These are phyloP conservation scores for Peterozyma toletana DNA, from an alignment of 805 yeast genomes.

Conservation along the genomic window DNA sequence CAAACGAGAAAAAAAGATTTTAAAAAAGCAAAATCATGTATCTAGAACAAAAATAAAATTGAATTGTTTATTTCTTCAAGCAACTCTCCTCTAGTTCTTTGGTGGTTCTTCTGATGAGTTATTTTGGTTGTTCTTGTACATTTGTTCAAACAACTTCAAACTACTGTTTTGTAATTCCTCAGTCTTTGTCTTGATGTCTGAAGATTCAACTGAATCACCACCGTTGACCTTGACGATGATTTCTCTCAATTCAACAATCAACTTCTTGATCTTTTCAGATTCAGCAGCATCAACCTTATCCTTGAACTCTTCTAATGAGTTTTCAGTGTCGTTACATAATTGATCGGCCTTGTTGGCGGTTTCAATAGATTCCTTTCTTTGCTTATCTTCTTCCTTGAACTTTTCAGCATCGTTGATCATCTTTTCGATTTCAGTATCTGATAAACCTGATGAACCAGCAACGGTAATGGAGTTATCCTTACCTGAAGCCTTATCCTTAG, in stretches of 20 bases:
- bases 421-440: constrained; percentile 59
- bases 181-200: constrained; percentile 62
- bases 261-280: constrained; percentile 41
- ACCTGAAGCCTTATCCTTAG: constrained; percentile 73
- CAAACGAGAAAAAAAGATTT: too few relatives aligned
- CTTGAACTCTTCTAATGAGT: constrained; percentile 70
- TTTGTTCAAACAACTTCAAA: constrained; percentile 70
- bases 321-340: constrained; percentile 80
- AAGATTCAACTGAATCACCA: constrained; percentile 41
- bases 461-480: constrained; percentile 71
- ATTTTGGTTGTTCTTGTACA: constrained; percentile 32
- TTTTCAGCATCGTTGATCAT: constrained; percentile 62
- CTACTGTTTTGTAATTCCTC: constrained; percentile 72
- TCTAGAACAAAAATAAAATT: too few relatives aligned
- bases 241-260: constrained; percentile 56
- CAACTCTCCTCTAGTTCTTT: constrained; percentile 9
- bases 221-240: constrained; percentile 52
- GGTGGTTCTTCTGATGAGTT: constrained; percentile 12
- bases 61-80: too few relatives aligned
- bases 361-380: constrained; percentile 54
- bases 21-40: too few relatives aligned
- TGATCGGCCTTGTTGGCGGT: constrained; percentile 75
- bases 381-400: constrained; percentile 53
- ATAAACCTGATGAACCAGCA: constrained; percentile 61
- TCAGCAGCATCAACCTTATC: constrained; percentile 49